Conservation (phyloP, 352 stramenopile species). For the Thalassiosira sp. region DNA sequence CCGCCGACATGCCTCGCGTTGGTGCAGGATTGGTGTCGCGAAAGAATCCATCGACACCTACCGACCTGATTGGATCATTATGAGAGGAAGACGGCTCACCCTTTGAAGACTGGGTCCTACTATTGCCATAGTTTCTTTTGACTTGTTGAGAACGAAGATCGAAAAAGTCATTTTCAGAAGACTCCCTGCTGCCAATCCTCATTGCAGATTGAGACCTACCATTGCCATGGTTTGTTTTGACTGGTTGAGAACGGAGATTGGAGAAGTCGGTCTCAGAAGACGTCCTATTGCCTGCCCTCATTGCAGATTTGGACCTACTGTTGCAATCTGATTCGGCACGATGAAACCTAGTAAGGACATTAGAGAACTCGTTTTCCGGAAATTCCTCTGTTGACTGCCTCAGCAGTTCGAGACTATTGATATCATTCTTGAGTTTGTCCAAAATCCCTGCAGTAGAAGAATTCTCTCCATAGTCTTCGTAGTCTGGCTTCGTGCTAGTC, state of each 20-base stretch:
- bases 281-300: background rate
- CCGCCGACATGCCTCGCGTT: background rate
- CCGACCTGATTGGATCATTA: background rate
- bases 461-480: conserved; percentile 1
- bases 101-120: too few relatives aligned
- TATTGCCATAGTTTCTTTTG: too few relatives aligned
- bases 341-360: background rate
- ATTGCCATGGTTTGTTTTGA: conserved; percentile 6
- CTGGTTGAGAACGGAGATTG: background rate
- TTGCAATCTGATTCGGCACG: conserved; percentile 8
- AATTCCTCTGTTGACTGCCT: conserved; percentile 13
- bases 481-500: conserved; percentile 4
- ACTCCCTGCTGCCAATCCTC: too few relatives aligned
- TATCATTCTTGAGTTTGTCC: conserved; percentile 50
- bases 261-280: background rate
- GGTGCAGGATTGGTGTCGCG: background rate
- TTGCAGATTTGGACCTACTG: conserved; percentile 9
- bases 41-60: conserved; percentile 12
- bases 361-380: conserved; percentile 22
- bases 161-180: background rate
- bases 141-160: background rate
- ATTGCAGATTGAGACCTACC: conserved; percentile 5
- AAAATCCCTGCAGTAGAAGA: conserved; percentile 29
- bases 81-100: too few relatives aligned
- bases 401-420: conserved; percentile 36